Conservation (phyloP, 495 filamentous ascomycete species). For the Halenospora varia region DNA sequence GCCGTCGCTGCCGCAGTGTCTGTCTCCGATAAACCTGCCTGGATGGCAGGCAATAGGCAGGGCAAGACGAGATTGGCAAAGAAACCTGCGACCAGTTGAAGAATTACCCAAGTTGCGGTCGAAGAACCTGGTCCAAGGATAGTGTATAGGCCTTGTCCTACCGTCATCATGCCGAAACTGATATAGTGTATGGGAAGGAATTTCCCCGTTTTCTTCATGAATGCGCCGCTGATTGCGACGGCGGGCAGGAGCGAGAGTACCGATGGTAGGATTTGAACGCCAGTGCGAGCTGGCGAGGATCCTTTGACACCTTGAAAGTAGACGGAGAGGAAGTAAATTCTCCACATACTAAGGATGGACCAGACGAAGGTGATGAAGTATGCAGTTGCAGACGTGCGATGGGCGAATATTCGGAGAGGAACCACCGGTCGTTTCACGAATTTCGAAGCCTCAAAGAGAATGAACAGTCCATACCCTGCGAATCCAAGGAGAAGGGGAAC, state of each 20-base stretch:
- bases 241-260: too few relatives aligned
- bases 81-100: background rate
- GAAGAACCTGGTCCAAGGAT: background rate
- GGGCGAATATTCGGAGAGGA: conserved; percentile 3
- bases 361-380: conserved; percentile 26
- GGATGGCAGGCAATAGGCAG: conserved; percentile 1
- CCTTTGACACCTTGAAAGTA: background rate
- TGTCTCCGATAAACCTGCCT: background rate
- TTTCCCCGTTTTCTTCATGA: too few relatives aligned
- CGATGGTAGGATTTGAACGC: background rate
- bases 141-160: background rate
- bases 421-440: background rate
- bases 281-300: background rate
- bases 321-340: background rate
- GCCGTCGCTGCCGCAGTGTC: conserved; percentile 39
- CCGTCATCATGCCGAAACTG: background rate
- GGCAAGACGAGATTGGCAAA: background rate
- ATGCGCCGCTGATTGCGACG: too few relatives aligned
- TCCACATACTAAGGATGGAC: conserved; percentile 26
- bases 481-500: conserved; percentile 27
- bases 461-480: background rate
- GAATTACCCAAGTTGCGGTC: background rate
- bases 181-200: background rate
- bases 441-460: background rate
- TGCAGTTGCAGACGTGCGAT: background rate